Conservation (phyloP, 768 basidiomycete species). For the Mycena maculata region DNA sequence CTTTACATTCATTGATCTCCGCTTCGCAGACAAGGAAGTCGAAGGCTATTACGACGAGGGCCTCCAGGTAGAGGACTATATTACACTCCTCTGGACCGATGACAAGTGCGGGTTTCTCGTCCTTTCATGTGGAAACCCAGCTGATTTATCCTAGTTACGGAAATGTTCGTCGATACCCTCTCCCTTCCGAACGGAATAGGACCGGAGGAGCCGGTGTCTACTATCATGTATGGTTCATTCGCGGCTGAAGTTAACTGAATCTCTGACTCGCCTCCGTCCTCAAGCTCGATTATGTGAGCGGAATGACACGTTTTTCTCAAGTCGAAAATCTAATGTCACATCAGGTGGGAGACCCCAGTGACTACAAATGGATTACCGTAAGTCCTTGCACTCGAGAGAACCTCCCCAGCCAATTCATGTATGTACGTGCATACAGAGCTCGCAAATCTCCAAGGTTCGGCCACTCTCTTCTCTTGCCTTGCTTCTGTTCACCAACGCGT, state of each 20-base stretch:
- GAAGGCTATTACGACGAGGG: slow-evolving; percentile 75
- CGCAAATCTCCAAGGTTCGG: slow-evolving; percentile 62
- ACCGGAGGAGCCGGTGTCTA: slow-evolving; percentile 79
- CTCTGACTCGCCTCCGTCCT: background rate
- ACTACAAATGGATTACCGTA: slow-evolving; percentile 80
- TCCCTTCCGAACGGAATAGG: slow-evolving; percentile 64
- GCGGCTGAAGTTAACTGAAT: background rate
- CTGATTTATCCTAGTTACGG: slow-evolving; percentile 61
- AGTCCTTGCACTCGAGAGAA: slow-evolving; percentile 20
- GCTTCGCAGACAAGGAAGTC: slow-evolving; percentile 63
- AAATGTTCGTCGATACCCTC: slow-evolving; percentile 73
- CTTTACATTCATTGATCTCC: background rate
- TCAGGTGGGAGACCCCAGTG: slow-evolving; percentile 70
- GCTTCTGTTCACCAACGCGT: background rate
- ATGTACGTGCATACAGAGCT: slow-evolving; percentile 50
- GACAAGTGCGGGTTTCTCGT: slow-evolving; percentile 63
- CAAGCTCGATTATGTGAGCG: slow-evolving; percentile 61
- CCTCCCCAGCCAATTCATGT: background rate
- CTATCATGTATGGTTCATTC: slow-evolving; percentile 63
- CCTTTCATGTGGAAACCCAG: background rate
- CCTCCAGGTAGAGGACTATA: slow-evolving; percentile 70
- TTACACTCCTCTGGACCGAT: slow-evolving; percentile 77
- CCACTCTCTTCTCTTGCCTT: too few relatives aligned
- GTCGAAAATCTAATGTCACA: background rate
- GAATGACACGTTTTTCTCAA: background rate